A percentile compares a stretch with the other conserved stretches of the same genome.
phyloP scores from a whole-genome alignment of 352 stramenopile species.

The Pseudoperonospora humuli region DNA sequence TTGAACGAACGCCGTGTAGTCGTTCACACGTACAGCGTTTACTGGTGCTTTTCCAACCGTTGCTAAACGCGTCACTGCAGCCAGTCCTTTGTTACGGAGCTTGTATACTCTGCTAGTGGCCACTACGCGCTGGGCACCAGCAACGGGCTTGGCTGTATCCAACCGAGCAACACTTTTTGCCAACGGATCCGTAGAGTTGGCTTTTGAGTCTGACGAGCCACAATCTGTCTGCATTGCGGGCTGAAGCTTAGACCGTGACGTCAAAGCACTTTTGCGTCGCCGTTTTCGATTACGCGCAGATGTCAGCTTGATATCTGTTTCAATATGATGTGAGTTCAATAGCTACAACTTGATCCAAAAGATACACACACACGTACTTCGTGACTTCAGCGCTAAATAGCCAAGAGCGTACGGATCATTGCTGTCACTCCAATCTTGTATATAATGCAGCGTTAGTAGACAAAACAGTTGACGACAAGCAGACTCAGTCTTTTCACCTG shows the following conservation, averaged over 20 bases:
- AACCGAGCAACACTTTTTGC: conserved; percentile 1
- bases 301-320: conserved; percentile 10
- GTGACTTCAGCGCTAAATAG: conserved; percentile 35
- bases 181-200: background rate
- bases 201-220: background rate
- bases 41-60: background rate
- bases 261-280: conserved; percentile 15
- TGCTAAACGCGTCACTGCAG: background rate
- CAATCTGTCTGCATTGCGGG: conserved; percentile 4
- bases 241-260: conserved; percentile 14
- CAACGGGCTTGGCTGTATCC: background rate
- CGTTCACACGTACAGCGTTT: conserved; percentile 8
- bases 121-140: background rate
- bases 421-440: conserved; percentile 41
- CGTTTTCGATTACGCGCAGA: conserved; percentile 19
- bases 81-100: background rate
- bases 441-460: background rate
- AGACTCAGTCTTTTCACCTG: conserved; percentile 26
- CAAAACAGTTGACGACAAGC: background rate
- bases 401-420: conserved; percentile 52
- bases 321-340: conserved; percentile 7
- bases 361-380: conserved; percentile 22
- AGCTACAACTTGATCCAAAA: background rate
- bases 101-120: background rate
- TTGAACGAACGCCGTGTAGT: conserved; percentile 28